Base-by-base conservation (phyloP, 1,284 basidiomycete species). In the Kalmanozyma brasiliensis region DNA sequence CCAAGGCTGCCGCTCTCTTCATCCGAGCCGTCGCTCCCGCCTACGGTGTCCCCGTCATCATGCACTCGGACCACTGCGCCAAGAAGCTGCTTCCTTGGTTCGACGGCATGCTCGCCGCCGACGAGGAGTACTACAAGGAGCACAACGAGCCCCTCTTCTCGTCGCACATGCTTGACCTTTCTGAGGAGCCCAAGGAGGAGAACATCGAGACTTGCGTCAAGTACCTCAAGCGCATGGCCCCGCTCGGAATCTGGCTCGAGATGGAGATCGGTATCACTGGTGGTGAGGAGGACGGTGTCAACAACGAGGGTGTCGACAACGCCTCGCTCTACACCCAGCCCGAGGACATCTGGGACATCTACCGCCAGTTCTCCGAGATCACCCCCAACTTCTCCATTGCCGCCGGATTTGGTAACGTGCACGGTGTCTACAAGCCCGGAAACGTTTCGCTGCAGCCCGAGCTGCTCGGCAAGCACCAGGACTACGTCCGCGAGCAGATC, bases 221-320 rank as follows among this genome's bases (percentile, higher is more conserved):
- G 84, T 99, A 99, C 88, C 95, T 98, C 84, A 87, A 89, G 84
- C 92, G 93, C 83, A 93, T 98, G 93, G 91, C 92, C 24, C 72
- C 72, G 24, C 85, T 98, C 82, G 90, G 91, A 69, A 86, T 84
- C 35, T 99, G 94, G 94, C 93, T 99, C 84, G 96, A 99, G 88
- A 99, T 99, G 96, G 96, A 99, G 86, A 98, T 99, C 83, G 96
- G 96, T 82, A 98, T 99, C 85, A 99, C 96, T 61, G 96, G 95
- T 84, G 95, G 95, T 82, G 95, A 98, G 85, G 95, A 98, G 85
- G 95, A 98, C 82, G 95, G 95, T 83, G 95, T 98, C 52, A 80
- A 83, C 79, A 82, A 82, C 65, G 77, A 93, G 68, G 88, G 87
- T 57, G 94, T 94, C 74, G 96, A 98, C 86, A 98, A 98, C 85